phyloP scores from a whole-genome alignment of 352 stramenopile genomes.

The Phytophthora pisi region DNA sequence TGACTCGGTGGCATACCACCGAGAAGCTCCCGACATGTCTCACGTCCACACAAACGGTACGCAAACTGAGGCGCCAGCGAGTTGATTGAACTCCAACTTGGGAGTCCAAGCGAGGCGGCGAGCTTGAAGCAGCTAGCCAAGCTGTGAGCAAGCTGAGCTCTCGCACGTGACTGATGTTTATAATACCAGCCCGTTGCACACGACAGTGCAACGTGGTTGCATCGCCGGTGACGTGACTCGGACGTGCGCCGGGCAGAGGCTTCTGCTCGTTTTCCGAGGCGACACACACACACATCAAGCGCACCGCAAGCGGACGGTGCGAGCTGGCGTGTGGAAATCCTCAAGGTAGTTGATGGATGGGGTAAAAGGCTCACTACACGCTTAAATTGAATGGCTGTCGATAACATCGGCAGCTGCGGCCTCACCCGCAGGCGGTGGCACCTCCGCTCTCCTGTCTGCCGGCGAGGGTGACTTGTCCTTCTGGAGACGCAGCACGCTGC shows the following conservation, averaged over 20 bases:
- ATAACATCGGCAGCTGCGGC: conserved; percentile 8
- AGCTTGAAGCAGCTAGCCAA: not conserved
- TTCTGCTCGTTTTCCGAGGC: not conserved
- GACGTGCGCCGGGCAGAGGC: not conserved
- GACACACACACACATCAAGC: not conserved
- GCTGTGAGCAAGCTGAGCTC: not conserved
- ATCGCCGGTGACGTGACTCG: conserved; percentile 9
- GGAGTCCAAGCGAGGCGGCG: no score
- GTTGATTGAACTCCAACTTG: no score
- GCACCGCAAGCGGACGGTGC: not conserved
- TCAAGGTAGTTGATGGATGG: conserved; percentile 10
- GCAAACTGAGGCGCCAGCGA: conserved; percentile 14
- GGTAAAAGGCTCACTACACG: conserved; percentile 8
- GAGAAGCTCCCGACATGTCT: conserved; percentile 10
- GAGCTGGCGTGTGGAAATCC: not conserved
- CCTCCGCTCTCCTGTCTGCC: conserved; percentile 16
- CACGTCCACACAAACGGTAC: conserved; percentile 4
- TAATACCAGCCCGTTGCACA: not conserved
- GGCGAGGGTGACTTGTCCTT: conserved; percentile 14
- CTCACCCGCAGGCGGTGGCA: conserved; percentile 9
- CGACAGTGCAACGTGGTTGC: conserved; percentile 5
- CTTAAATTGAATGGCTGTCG: conserved; percentile 30
- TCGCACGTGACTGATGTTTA: not conserved
- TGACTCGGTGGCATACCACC: conserved; percentile 3
- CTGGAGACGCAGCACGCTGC: conserved; percentile 62